Percentiles rank a stretch among this genome's conserved stretches.
Conservation (phyloP, 495 filamentous ascomycete genomes). For the Trichoderma parareesei region DNA sequence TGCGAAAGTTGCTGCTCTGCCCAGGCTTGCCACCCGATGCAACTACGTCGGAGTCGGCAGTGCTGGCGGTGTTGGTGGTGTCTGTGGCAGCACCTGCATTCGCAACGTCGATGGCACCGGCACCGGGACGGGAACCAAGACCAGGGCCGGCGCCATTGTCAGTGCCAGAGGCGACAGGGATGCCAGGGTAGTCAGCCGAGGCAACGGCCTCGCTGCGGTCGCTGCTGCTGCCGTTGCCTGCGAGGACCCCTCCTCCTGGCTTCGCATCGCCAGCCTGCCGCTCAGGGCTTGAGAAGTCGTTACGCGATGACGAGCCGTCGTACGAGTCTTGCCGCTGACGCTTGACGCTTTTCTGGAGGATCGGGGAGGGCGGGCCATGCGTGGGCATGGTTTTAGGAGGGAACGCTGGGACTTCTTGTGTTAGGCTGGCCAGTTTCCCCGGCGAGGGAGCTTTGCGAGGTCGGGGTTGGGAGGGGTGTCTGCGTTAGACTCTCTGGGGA, state of each 20-base stretch:
- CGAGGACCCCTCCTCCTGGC: neutral
- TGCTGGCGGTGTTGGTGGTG: neutral
- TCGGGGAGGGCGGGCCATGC: conserved; percentile 35
- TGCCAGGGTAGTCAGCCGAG: conserved; percentile 1
- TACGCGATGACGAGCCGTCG: conserved; percentile 20
- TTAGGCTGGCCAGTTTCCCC: conserved; percentile 1
- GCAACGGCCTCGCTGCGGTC: neutral
- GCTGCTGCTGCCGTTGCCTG: neutral
- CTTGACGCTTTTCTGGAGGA: conserved; percentile 35
- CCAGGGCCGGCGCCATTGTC: conserved; percentile 29
- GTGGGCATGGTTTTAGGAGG: conserved; percentile 27
- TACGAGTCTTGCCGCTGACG: conserved; percentile 42
- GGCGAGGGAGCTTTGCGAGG: neutral
- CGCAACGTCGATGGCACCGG: conserved; percentile 10
- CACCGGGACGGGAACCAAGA: conserved; percentile 11
- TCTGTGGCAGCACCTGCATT: neutral
- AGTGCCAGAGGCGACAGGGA: conserved; percentile 25
- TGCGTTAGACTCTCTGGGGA: neutral
- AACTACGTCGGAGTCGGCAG: neutral
- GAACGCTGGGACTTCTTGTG: neutral
- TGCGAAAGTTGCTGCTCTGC: conserved; percentile 63
- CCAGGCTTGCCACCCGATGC: conserved; percentile 27
- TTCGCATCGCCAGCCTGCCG: conserved; percentile 1
- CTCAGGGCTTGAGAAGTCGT: conserved; percentile 5
- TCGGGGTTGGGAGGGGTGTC: neutral